These are phyloP conservation scores for Nakazawaea ishiwadae DNA, from an alignment of 805 yeast genomes.

Conservation along the genomic window DNA sequence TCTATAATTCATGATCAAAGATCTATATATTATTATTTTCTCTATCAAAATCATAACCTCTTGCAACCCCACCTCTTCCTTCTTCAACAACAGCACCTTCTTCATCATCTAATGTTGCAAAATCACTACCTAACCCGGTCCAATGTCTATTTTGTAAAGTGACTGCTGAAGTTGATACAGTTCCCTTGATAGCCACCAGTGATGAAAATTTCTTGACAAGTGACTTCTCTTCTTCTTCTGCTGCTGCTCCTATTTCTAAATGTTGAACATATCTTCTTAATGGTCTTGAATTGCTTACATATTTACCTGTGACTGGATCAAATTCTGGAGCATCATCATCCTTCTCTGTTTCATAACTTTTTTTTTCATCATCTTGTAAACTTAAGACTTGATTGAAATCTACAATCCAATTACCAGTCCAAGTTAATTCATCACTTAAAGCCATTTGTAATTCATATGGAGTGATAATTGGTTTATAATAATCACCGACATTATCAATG, in stretches of 20 bases:
- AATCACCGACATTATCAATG: slow-evolving; percentile 72
- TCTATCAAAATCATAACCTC: slow-evolving; percentile 63
- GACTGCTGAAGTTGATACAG: slow-evolving; percentile 86
- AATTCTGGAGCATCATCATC: slow-evolving; percentile 75
- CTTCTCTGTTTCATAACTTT: too few species aligned
- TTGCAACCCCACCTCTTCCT: slow-evolving; percentile 84
- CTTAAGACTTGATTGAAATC: slow-evolving; percentile 58
- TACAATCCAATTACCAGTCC: slow-evolving; percentile 94
- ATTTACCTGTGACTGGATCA: slow-evolving; percentile 82
- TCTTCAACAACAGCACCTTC: slow-evolving; percentile 80
- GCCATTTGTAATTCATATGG: slow-evolving; percentile 90
- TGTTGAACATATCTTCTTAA: slow-evolving; percentile 59
- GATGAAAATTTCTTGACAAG: slow-evolving; percentile 54
- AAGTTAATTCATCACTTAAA: slow-evolving; percentile 63
- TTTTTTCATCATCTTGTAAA: slow-evolving; percentile 27
- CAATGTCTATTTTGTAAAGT: slow-evolving; percentile 68
- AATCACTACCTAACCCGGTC: slow-evolving; percentile 93
- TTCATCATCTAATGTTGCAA: slow-evolving; percentile 33
- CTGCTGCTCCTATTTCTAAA: slow-evolving; percentile 42
- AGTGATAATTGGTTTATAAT: slow-evolving; percentile 86
- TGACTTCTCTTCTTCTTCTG: slow-evolving; percentile 25
- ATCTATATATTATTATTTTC: slow-evolving; percentile 10
- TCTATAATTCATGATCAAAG: too few species aligned
- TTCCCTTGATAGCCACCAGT: slow-evolving; percentile 61
- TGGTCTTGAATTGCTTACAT: slow-evolving; percentile 68